phyloP scores from a whole-genome alignment of 768 basidiomycete genomes.

The Lactarius sanguifluus region DNA sequence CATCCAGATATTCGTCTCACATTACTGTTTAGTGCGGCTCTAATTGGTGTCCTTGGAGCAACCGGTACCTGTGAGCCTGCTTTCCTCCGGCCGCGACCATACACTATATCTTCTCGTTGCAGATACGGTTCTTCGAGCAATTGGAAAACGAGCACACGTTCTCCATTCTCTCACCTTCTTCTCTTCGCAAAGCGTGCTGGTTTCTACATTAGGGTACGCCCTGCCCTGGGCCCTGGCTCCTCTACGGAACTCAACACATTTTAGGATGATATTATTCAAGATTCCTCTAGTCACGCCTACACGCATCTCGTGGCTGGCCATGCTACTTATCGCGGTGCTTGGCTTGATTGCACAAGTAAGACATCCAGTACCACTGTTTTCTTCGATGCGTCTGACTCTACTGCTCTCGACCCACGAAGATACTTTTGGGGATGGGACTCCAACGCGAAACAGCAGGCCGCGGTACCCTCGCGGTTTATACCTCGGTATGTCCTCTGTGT shows the following conservation, averaged over 20 bases:
- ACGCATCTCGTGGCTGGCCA: conserved; percentile 43
- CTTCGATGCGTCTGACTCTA: background rate
- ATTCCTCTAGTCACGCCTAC: conserved; percentile 48
- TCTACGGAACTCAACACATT: background rate
- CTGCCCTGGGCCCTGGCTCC: background rate
- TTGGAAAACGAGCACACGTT: conserved; percentile 73
- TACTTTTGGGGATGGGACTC: conserved; percentile 59
- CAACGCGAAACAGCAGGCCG: conserved; percentile 65
- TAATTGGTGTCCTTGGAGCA: conserved; percentile 62
- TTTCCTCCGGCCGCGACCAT: background rate
- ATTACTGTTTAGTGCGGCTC: conserved; percentile 45
- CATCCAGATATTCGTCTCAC: background rate
- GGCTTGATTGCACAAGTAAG: conserved; percentile 49
- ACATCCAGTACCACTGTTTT: no score
- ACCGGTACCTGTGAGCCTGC: conserved; percentile 63
- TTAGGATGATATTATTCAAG: conserved; percentile 46
- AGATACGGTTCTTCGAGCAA: conserved; percentile 58
- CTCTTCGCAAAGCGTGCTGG: conserved; percentile 53
- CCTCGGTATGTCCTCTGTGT: conserved; percentile 40
- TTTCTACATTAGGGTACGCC: conserved; percentile 37
- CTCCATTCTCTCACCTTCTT: conserved; percentile 72
- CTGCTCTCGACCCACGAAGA: conserved; percentile 34
- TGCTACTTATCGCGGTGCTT: conserved; percentile 52
- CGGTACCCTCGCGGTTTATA: conserved; percentile 61
- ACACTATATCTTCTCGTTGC: background rate